Percentiles rank a stretch among this genome's conserved stretches.
Conservation (phyloP, 2,329 filamentous ascomycete genomes). For the Rhynchosporium agropyri region DNA sequence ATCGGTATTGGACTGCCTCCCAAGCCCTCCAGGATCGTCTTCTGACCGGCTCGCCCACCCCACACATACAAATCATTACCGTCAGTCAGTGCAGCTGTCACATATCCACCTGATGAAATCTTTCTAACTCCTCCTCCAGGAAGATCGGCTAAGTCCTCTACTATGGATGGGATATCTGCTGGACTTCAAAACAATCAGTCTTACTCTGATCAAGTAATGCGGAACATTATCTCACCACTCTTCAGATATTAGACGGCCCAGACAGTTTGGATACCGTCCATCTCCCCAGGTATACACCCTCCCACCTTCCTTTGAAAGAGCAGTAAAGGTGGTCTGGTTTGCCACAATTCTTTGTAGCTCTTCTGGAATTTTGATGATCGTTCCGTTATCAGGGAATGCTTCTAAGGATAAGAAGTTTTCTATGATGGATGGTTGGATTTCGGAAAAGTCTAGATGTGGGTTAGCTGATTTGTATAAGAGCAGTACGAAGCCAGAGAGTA, state of each 20-base stretch:
- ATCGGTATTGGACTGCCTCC: conserved; percentile 32
- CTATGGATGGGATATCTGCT: conserved; percentile 49
- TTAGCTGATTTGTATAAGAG: not conserved
- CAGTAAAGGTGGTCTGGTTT: conserved; percentile 45
- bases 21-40: conserved; percentile 28
- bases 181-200: conserved; percentile 39
- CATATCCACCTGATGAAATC: conserved; percentile 57
- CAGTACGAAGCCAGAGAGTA: no score
- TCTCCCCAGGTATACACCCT: conserved; percentile 56
- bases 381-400: not conserved
- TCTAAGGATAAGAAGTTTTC: conserved; percentile 30
- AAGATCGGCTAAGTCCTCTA: conserved; percentile 55
- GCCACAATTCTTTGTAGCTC: conserved; percentile 38
- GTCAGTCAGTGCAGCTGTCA: conserved; percentile 58
- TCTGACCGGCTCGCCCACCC: conserved; percentile 48
- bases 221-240: conserved; percentile 21
- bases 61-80: conserved; percentile 63
- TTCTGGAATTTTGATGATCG: conserved; percentile 12
- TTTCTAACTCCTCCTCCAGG: conserved; percentile 54
- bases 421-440: conserved; percentile 18
- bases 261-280: conserved; percentile 56
- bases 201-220: not conserved
- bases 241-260: conserved; percentile 52
- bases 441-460: conserved; percentile 12
- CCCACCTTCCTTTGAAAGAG: conserved; percentile 43